Evolutionary conservation across 2,329 filamentous ascomycete genomes (phyloP), one percentile per base, ranked within the genome.

Genomic region (Aspergillus sp.): DNA sequence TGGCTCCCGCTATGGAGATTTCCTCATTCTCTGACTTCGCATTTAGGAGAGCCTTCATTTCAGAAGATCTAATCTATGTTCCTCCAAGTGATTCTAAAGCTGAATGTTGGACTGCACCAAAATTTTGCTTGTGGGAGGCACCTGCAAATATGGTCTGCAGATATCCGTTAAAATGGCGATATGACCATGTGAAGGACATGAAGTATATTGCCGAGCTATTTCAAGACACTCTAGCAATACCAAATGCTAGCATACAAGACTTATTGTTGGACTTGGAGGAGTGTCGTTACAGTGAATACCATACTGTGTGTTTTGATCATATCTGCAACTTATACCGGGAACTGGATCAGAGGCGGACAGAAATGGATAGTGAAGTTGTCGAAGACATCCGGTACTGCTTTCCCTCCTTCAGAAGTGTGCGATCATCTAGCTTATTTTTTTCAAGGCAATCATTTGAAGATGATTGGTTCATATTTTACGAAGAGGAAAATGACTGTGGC

Each of bases 71-170:
- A 5, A 41, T 41, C 26, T 41, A 41, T 41, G 10, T 41, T 27
- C 38, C 38, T 29, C 1, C 5, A 5, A 7, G 4, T 26, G 4
- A 26, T 41, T 5, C 3, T 19, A 10, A 41, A 6, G 12, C 26
- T 29, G 38, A 7, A 7, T 8, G 26, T 26, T 41, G 38, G 38
- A 29, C 12, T 27, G 26, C 12, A 27, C 38, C 19, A 5, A 26
- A 27, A 41, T 41, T 9, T 41, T 49, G 44, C 33, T n/a, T 43
- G 8, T 50, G 45, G 48, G 30, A 44, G 9, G 40, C 43, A 29
- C 34, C 47, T 33, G 19, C 5, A 27, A 6, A 43, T 27, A 46
- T 49, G 47, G 7, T 3, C 6, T 12, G 6, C 29, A 49, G 29
- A n/a, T 44, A 35, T 4, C 36, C 48, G 7, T 35, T 50, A 1